Base-by-base conservation (phyloP, 108 stramenopile genomes). In the Pseudonitzschia pungens region DNA sequence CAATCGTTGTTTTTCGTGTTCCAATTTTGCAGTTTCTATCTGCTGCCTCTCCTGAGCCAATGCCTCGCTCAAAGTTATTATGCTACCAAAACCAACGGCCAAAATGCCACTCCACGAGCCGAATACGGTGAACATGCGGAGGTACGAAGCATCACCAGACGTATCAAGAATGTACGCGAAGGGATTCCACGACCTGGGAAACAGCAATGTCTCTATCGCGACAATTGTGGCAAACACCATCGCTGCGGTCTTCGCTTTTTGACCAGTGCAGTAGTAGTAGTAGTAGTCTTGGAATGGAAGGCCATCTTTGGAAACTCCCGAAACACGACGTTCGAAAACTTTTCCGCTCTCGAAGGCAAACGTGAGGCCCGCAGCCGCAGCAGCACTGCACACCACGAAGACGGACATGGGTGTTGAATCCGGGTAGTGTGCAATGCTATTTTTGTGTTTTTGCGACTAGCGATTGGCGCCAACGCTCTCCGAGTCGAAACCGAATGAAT, bases 101-200 rank as follows among this genome's bases (percentile, higher is more conserved):
- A 67, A 50, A 18, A 67, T n/a, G 15, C 42, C 8, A 26, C 66
- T 67, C 66, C 66, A 67, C 27, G 44, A 45, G 14, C 45, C 43
- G 11, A 48, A 50, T 10, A 67, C 66, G 8, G 36, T 6, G 9
- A 44, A 65, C 9, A 26, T 26, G 6, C 21, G 50, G 2, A 51
- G 9, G n/a, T 51, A n/a, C 45, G 45, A 48, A 18, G 7, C 14
- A 48, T 14, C 45, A 2, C 14, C 45, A 2, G 45, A 14, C 18
- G 45, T 48, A 2, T 48, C 45, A 2, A 48, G 10, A 18, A 18
- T 18, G 0, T 62, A 40, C 4, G 33, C 8, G 27, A 67, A 67
- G 43, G 66, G 66, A 26, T 67, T 67, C 44, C 22, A 27, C 10
- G 44, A 18, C 22, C 44, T 24, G 21, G 66, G 66, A 14, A 48